Percentiles rank a stretch among this genome's conserved stretches.
Evolutionary conservation across 75 land plant species (phyloP).

Genomic region (Pinus albicaulis): DNA sequence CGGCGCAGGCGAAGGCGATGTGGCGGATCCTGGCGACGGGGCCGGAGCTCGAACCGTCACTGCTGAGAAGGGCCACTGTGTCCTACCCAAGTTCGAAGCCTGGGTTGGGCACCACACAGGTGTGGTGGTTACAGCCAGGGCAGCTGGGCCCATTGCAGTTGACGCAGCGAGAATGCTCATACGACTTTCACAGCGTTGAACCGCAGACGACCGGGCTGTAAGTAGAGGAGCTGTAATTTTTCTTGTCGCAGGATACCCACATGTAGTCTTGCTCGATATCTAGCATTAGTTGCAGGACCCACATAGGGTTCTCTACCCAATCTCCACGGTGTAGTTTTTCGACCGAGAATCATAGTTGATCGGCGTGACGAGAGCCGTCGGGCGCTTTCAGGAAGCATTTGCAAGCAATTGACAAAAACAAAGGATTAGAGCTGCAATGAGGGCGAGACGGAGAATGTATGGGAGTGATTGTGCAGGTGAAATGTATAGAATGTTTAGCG

Average conservation of each 20-base stretch:
- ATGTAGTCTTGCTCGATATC: neutral
- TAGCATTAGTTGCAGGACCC: neutral
- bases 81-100: constrained; percentile 20
- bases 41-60: constrained; percentile 11
- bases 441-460: neutral
- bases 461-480: too few species aligned
- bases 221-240: constrained; percentile 13
- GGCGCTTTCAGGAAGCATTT: neutral
- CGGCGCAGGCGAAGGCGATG: constrained; percentile 35
- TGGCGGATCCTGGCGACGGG: constrained; percentile 10
- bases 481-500: too few species aligned
- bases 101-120: constrained; percentile 16
- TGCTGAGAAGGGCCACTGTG: constrained; percentile 18
- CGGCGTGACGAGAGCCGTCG: constrained; percentile 14
- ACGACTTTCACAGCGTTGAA: constrained; percentile 20
- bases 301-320: neutral
- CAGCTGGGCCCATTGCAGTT: constrained; percentile 4
- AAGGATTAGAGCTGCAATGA: neutral
- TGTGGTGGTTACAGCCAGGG: constrained; percentile 24
- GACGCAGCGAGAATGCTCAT: constrained; percentile 13
- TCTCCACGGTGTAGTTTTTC: constrained; percentile 4
- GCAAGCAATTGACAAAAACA: neutral
- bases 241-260: neutral
- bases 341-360: constrained; percentile 10
- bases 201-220: constrained; percentile 20